Conservation (phyloP, 805 yeast species). For the Diddensiella caesifluorescens region DNA sequence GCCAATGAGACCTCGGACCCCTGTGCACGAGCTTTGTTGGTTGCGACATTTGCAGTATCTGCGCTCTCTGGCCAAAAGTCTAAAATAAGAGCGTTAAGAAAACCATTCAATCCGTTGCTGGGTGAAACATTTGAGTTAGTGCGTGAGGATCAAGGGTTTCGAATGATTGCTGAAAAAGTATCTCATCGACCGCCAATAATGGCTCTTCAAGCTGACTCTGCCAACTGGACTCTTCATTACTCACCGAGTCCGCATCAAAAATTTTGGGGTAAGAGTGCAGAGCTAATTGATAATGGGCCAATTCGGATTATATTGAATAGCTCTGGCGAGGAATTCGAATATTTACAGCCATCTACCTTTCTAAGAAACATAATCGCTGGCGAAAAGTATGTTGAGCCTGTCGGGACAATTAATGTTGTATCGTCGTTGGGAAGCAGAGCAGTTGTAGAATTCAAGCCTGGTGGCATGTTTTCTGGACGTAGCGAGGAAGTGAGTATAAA, state of each 20-base stretch:
- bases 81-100: slow-evolving; percentile 71
- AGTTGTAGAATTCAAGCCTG: slow-evolving; percentile 65
- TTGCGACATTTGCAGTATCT: slow-evolving; percentile 81
- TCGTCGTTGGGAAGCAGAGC: slow-evolving; percentile 69
- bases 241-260: slow-evolving; percentile 58
- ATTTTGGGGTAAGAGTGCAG: slow-evolving; percentile 93
- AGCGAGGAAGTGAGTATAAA: slow-evolving; percentile 51
- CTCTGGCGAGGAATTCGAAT: slow-evolving; percentile 67
- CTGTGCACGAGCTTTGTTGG: slow-evolving; percentile 55
- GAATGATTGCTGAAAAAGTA: slow-evolving; percentile 81
- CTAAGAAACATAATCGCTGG: slow-evolving; percentile 89
- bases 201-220: slow-evolving; percentile 71
- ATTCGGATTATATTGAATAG: slow-evolving; percentile 50
- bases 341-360: slow-evolving; percentile 78
- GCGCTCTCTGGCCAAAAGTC: slow-evolving; percentile 64
- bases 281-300: slow-evolving; percentile 69
- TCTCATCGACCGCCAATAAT: slow-evolving; percentile 80
- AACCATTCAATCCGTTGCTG: slow-evolving; percentile 90
- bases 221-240: slow-evolving; percentile 50
- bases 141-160: slow-evolving; percentile 70
- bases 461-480: slow-evolving; percentile 82
- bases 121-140: slow-evolving; percentile 93
- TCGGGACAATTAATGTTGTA: slow-evolving; percentile 57
- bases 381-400: slow-evolving; percentile 88
- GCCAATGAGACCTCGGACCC: slow-evolving; percentile 49